Base-by-base conservation (phyloP, 257 asterid species). In the Nicotiana tabacum region DNA sequence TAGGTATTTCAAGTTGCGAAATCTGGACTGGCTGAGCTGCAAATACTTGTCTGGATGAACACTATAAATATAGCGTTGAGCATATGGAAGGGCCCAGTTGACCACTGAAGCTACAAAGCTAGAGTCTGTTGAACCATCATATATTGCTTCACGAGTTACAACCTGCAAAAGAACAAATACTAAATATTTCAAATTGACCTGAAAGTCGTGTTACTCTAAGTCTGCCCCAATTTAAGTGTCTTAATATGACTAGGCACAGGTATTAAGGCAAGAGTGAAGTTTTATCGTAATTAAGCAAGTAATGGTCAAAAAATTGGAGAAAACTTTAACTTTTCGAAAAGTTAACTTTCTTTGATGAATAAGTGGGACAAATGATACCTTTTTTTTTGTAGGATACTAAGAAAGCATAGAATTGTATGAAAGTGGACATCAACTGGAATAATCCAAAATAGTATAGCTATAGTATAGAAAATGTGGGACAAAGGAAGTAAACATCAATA, bases 51-150 rank as follows among this genome's bases (percentile, higher is more conserved):
- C 92, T 16, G 90, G 89, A 68, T 94, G 89, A 1, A 66, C 46
- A 61, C 53, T 87, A 77, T 60, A 86, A 64, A 94, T 77, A 87
- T 94, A 96, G 84, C 99, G 98, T 84, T 96, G 99, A 83, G 95
- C 99, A 89, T 89, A 96, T 76, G 98, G 98, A 86, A 94, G 96
- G 85, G 88, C 91, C 99, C 98, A 91, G 76, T 91, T 92, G 77
- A 96, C 90, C 88, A 94, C 82, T 32, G 93, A 91, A 77, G 86
- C 88, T 83, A 88, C 82, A 83, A 84, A 89, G 74, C 88, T 89
- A 83, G 85, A 56, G 88, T 93, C 95, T 43, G 87, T 88, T 66
- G 88, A 85, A 56, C 93, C 94, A 80, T 86, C 85, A 81, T 88
- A 90, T 81, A 96, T 91, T 43, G 97, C 93, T 83, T 91, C 95